phyloP scores from a whole-genome alignment of 306 rosid species.

The Dicorynia guianensis region DNA sequence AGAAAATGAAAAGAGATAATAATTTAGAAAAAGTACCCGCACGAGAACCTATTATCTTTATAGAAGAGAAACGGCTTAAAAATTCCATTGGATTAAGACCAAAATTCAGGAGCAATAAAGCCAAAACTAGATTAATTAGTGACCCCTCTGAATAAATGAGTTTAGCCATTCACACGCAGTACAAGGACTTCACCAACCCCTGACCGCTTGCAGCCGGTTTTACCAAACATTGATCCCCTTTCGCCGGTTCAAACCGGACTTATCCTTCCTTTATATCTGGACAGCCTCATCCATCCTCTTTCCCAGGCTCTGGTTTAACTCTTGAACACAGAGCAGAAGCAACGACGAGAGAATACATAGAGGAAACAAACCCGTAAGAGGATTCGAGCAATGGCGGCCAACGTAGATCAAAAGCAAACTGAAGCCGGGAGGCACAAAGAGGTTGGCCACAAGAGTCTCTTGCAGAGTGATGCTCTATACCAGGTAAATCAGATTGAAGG shows the following conservation, averaged over 20 bases:
- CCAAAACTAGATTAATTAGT: not conserved
- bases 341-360: not conserved
- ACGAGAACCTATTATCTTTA: too few species aligned
- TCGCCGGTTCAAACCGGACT: conserved; percentile 55
- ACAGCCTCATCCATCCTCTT: not conserved
- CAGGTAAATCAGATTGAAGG: conserved; percentile 56
- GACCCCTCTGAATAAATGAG: conserved; percentile 5
- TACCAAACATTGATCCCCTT: conserved; percentile 36
- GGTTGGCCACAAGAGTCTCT: conserved; percentile 98
- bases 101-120: not conserved
- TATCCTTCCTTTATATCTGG: conserved; percentile 34
- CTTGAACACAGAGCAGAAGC: conserved; percentile 17
- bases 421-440: conserved; percentile 86
- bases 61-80: too few species aligned
- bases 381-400: conserved; percentile 65
- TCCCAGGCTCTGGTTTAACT: conserved; percentile 14
- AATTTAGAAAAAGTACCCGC: too few species aligned
- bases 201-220: conserved; percentile 63
- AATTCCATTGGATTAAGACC: too few species aligned
- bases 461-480: conserved; percentile 93
- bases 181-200: conserved; percentile 69
- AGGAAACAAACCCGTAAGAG: not conserved
- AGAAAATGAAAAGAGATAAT: too few species aligned
- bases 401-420: conserved; percentile 57
- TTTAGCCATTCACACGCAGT: conserved; percentile 20